A percentile compares a stretch with the other conserved stretches of the same genome.
phyloP scores from a whole-genome alignment of 805 yeast genomes.

The Lachancea sp. region DNA sequence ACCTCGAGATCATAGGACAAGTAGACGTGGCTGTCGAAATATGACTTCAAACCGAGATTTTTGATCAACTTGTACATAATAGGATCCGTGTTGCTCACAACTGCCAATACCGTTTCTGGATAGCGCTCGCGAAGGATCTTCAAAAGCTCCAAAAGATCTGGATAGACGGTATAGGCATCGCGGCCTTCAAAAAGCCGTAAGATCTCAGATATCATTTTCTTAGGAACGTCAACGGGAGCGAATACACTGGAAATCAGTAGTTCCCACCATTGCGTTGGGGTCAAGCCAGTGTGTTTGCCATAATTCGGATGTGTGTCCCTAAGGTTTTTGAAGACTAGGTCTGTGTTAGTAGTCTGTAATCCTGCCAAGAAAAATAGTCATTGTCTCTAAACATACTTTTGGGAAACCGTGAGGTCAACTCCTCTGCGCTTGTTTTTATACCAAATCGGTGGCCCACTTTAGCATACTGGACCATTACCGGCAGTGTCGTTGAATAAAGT shows the following conservation, averaged over 20 bases:
- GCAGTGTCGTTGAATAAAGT: slow-evolving; percentile 48
- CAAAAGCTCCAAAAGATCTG: slow-evolving; percentile 48
- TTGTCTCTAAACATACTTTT: slow-evolving; percentile 1
- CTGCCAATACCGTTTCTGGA: slow-evolving; percentile 36
- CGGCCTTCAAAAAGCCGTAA: slow-evolving; percentile 42
- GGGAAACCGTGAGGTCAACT: slow-evolving; percentile 27
- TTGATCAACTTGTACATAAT: slow-evolving; percentile 41
- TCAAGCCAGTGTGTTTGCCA: slow-evolving; percentile 41
- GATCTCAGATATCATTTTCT: slow-evolving; percentile 40
- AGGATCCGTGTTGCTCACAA: slow-evolving; percentile 59
- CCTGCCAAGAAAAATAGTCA: background rate
- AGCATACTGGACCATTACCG: slow-evolving; percentile 50
- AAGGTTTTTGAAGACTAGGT: slow-evolving; percentile 33
- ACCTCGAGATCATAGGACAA: slow-evolving; percentile 52
- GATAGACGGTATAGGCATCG: slow-evolving; percentile 47
- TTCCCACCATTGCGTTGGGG: slow-evolving; percentile 53
- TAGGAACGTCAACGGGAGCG: slow-evolving; percentile 29
- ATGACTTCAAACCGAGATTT: slow-evolving; percentile 40
- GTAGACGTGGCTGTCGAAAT: slow-evolving; percentile 38
- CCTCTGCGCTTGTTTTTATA: slow-evolving; percentile 25
- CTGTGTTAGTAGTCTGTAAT: background rate
- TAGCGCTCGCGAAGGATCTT: slow-evolving; percentile 25
- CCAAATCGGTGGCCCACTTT: slow-evolving; percentile 43
- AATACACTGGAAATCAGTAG: slow-evolving; percentile 42
- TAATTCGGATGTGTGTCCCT: slow-evolving; percentile 48